phyloP scores from a whole-genome alignment of 352 stramenopile species.

The Achlya hypogyna region DNA sequence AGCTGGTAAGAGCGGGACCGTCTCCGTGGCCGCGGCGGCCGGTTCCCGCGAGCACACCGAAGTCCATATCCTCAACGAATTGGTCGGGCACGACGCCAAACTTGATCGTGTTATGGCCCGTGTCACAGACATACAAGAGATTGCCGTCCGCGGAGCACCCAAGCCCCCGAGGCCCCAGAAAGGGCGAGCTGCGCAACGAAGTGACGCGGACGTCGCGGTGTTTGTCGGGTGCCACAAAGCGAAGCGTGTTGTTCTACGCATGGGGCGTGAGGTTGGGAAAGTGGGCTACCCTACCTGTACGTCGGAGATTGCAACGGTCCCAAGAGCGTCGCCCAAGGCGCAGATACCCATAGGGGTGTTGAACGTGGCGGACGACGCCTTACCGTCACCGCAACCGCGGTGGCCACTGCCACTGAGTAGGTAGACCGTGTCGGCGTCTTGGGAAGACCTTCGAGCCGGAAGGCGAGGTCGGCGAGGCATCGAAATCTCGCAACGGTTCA shows the following conservation, averaged over 20 bases:
- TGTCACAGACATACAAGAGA: conserved; percentile 47
- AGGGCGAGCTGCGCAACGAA: conserved; percentile 21
- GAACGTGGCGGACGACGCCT: neutral
- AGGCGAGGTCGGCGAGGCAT: neutral
- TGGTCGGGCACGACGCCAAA: conserved; percentile 29
- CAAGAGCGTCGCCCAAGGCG: neutral
- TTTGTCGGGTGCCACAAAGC: neutral
- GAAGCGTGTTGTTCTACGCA: conserved; percentile 14
- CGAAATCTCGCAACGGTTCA: neutral
- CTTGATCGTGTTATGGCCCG: conserved; percentile 44
- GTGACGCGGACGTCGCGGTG: neutral
- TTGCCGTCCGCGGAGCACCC: conserved; percentile 29
- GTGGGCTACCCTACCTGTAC: neutral
- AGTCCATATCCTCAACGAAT: conserved; percentile 24
- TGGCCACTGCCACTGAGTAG: conserved; percentile 4
- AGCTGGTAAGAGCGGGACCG: conserved; percentile 28
- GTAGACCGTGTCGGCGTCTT: neutral
- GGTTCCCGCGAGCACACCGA: conserved; percentile 37
- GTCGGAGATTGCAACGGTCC: conserved; percentile 9
- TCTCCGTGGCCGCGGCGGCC: conserved; percentile 37
- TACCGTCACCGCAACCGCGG: conserved; percentile 8
- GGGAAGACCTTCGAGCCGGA: no score
- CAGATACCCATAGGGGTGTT: conserved; percentile 1
- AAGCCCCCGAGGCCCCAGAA: conserved; percentile 41
- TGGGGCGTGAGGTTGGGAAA: no score